A percentile compares a stretch with the other conserved stretches of the same genome.
Evolutionary conservation across 2,329 filamentous ascomycete species (phyloP).

Genomic region (Huntiella bhutanensis): DNA sequence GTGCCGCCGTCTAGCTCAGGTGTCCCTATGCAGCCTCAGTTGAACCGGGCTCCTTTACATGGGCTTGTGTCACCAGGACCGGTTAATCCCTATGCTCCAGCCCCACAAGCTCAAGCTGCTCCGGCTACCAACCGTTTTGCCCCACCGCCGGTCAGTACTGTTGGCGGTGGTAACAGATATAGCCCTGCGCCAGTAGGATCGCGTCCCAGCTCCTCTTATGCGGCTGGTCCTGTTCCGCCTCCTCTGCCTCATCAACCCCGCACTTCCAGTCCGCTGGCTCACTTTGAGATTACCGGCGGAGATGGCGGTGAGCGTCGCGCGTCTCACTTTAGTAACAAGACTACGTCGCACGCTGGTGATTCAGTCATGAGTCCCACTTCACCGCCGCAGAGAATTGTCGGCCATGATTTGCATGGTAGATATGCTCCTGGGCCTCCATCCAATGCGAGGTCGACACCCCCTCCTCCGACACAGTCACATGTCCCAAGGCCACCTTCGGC

Average conservation of each 20-base stretch:
- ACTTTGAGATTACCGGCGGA: constrained; percentile 36
- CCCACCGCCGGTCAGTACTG: constrained; percentile 16
- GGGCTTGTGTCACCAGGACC: constrained; percentile 34
- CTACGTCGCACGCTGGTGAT: not conserved
- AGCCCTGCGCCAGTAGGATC: constrained; percentile 25
- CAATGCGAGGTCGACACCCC: constrained; percentile 24
- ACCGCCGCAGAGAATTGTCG: constrained; percentile 13
- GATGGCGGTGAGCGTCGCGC: constrained; percentile 14
- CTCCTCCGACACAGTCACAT: constrained; percentile 24
- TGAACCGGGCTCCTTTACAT: constrained; percentile 11
- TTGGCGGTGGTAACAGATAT: constrained; percentile 31
- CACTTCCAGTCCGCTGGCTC: constrained; percentile 46
- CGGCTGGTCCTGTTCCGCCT: constrained; percentile 23
- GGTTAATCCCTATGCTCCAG: constrained; percentile 31
- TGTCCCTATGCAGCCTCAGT: constrained; percentile 5
- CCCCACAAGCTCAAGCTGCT: constrained; percentile 22
- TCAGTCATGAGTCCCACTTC: constrained; percentile 13
- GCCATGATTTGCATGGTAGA: constrained; percentile 17
- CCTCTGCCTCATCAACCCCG: constrained; percentile 39
- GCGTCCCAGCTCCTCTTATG: constrained; percentile 26
- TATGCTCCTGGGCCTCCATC: constrained; percentile 18
- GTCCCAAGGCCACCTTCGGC: constrained; percentile 14
- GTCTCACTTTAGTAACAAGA: constrained; percentile 2
- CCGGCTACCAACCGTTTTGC: constrained; percentile 18
- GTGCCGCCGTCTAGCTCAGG: constrained; percentile 14